Percentiles rank a stretch among this genome's conserved stretches.
Evolutionary conservation across 2,329 filamentous ascomycete species (phyloP).

Genomic region (Diaporthe citrichinensis): DNA sequence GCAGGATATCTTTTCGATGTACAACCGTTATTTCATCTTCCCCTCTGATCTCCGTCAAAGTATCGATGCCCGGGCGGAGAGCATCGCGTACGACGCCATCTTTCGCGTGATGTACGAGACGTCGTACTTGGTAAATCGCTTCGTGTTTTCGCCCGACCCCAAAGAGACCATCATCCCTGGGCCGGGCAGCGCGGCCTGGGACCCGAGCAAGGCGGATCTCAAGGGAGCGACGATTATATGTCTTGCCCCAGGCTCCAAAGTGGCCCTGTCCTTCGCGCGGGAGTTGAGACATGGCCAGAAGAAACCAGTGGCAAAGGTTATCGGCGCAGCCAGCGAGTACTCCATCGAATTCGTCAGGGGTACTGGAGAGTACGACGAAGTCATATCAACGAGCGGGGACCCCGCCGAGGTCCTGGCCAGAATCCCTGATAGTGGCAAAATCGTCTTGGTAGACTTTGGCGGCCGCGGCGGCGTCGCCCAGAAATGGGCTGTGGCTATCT

Average conservation of each 20-base stretch:
- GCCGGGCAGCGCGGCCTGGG: not conserved
- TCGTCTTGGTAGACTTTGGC: slow-evolving; percentile 29
- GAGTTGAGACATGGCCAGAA: slow-evolving; percentile 18
- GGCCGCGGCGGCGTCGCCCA: slow-evolving; percentile 13
- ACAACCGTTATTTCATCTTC: slow-evolving; percentile 30
- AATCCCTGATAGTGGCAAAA: not conserved
- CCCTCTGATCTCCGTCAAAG: not conserved
- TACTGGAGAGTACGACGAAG: slow-evolving; percentile 31
- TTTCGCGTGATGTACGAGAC: slow-evolving; percentile 31
- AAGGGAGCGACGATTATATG: slow-evolving; percentile 2
- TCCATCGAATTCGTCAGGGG: not conserved
- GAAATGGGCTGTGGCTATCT: slow-evolving; percentile 13
- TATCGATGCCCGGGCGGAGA: slow-evolving; percentile 1
- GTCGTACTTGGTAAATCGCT: slow-evolving; percentile 18
- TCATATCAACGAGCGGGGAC: slow-evolving; percentile 5
- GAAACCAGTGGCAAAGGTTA: slow-evolving; percentile 19
- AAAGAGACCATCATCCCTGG: slow-evolving; percentile 10
- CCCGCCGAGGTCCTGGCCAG: not conserved
- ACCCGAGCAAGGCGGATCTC: not conserved
- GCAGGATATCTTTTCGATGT: slow-evolving; percentile 20
- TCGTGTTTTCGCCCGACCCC: slow-evolving; percentile 14
- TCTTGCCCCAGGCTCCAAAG: slow-evolving; percentile 24
- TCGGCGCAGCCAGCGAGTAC: slow-evolving; percentile 25
- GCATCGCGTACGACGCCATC: slow-evolving; percentile 20
- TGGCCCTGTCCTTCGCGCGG: slow-evolving; percentile 16